Evolutionary conservation across 2,329 filamentous ascomycete species (phyloP).

Genomic region (Xylogone sp.): DNA sequence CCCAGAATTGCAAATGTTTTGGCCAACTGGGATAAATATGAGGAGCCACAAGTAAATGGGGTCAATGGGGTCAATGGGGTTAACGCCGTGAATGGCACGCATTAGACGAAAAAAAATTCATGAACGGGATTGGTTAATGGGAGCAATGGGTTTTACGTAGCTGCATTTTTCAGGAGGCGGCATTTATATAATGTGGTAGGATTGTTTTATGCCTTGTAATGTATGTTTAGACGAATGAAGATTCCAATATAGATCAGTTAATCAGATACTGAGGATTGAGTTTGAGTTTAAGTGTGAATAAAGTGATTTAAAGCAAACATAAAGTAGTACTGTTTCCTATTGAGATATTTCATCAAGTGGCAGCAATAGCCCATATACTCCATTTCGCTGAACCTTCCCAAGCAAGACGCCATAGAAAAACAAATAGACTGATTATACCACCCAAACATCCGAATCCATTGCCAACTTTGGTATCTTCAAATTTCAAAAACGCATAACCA

Average conservation of each 20-base stretch:
- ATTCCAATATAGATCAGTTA: not conserved
- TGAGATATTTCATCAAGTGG: no score
- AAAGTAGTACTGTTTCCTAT: no score
- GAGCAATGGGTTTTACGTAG: not conserved
- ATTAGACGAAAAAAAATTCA: not conserved
- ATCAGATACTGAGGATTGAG: not conserved
- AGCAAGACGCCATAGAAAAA: no score
- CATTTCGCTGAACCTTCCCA: no score
- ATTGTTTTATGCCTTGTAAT: not conserved
- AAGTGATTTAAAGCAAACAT: not conserved
- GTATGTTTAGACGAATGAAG: not conserved
- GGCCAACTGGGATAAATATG: conserved; percentile 32
- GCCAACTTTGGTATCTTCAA: no score
- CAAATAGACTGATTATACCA: no score
- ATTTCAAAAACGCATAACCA: no score
- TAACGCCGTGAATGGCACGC: conserved; percentile 8
- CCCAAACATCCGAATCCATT: no score
- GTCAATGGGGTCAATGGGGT: conserved; percentile 16
- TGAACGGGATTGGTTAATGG: not conserved
- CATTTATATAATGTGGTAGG: not conserved
- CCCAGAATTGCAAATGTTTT: conserved; percentile 30
- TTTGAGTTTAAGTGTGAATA: not conserved
- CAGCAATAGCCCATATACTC: no score
- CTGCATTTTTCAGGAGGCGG: not conserved
- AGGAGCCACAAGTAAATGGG: conserved; percentile 24